A percentile compares a stretch with the other conserved stretches of the same genome.
Conservation (phyloP, 2,329 filamentous ascomycete genomes). For the Xylaria sp. region DNA sequence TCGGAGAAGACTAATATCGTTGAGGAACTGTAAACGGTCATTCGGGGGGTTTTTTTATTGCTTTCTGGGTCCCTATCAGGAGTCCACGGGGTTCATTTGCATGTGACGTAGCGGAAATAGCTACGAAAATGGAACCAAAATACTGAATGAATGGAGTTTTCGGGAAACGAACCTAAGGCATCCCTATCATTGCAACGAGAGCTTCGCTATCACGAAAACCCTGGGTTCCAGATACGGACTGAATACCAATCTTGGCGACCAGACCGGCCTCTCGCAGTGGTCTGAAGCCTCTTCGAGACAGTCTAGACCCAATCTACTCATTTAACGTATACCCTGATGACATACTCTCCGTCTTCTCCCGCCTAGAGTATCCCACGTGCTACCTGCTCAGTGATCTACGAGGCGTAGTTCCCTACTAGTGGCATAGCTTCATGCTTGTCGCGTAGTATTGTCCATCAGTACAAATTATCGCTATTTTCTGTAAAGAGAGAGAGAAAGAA, state of each 20-base stretch:
- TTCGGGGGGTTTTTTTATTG: conserved; percentile 64
- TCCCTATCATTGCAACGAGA: conserved; percentile 18
- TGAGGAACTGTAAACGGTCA: conserved; percentile 68
- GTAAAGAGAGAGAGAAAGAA: neutral
- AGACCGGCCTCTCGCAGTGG: conserved; percentile 17
- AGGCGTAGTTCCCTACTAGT: neutral
- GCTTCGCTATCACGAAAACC: conserved; percentile 28
- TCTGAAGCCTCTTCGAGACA: conserved; percentile 21
- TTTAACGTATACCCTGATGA: conserved; percentile 26
- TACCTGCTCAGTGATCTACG: neutral
- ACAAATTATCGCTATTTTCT: neutral
- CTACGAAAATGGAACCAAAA: conserved; percentile 52
- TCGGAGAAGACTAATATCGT: conserved; percentile 97
- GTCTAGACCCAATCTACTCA: conserved; percentile 26
- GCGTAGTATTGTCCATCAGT: no score
- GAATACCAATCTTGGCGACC: conserved; percentile 26
- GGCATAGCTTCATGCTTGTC: neutral
- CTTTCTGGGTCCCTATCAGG: conserved; percentile 70
- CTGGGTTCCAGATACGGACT: conserved; percentile 21
- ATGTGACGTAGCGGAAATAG: conserved; percentile 66
- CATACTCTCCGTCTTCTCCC: neutral
- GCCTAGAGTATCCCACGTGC: neutral
- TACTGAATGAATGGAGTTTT: conserved; percentile 43
- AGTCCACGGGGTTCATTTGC: conserved; percentile 72
- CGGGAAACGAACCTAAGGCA: conserved; percentile 32